Evolutionary conservation across 2,329 filamentous ascomycete genomes (phyloP).

Genomic region (Diaporthe sp.): DNA sequence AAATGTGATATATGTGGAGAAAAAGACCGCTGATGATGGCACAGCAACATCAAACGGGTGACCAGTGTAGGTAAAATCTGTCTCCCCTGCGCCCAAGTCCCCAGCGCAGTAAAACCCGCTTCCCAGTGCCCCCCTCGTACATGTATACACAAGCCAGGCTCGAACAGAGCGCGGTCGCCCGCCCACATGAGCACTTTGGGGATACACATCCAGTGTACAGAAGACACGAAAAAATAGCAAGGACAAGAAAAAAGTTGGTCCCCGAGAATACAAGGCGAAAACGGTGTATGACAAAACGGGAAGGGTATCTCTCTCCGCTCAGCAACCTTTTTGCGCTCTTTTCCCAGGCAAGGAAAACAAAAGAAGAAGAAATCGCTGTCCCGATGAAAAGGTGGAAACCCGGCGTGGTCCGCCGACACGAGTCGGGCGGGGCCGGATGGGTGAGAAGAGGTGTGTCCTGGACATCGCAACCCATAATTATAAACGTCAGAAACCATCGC

Average conservation of each 20-base stretch:
- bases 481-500: slow-evolving; percentile 15
- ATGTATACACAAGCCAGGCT: slow-evolving; percentile 22
- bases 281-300: slow-evolving; percentile 8
- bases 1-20: slow-evolving; percentile 2
- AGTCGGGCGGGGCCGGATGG: not conserved
- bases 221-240: slow-evolving; percentile 8
- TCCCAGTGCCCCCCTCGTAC: slow-evolving; percentile 25
- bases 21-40: not conserved
- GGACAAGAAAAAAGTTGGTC: not conserved
- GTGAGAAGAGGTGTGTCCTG: slow-evolving; percentile 10
- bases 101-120: not conserved
- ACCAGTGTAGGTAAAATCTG: slow-evolving; percentile 4
- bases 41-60: slow-evolving; percentile 2
- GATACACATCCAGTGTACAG: slow-evolving; percentile 11
- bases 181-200: slow-evolving; percentile 16
- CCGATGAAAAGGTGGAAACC: not conserved
- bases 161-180: slow-evolving; percentile 4
- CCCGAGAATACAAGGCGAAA: slow-evolving; percentile 20
- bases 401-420: not conserved
- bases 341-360: not conserved
- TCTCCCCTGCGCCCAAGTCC: slow-evolving; percentile 16
- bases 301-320: slow-evolving; percentile 38
- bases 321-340: slow-evolving; percentile 29
- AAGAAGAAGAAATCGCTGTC: not conserved
- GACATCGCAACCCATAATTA: slow-evolving; percentile 17